phyloP scores from a whole-genome alignment of 1,139 yeast species.

The Zygosaccharomyces sapae region DNA sequence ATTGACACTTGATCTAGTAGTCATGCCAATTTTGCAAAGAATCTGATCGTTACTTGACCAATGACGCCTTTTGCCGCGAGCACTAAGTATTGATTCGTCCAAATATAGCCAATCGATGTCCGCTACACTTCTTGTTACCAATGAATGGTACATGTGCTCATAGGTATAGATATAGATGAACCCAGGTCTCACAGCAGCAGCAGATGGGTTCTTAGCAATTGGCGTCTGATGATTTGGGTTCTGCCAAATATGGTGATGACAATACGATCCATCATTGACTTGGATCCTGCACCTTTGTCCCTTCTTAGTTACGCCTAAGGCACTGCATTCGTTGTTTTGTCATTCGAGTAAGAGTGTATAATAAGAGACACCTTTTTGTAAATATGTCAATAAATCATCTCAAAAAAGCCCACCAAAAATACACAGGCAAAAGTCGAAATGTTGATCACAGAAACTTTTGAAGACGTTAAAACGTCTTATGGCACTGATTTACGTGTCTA shows the following conservation, averaged over 20 bases:
- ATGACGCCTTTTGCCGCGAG: constrained; percentile 10
- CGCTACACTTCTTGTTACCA: constrained; percentile 9
- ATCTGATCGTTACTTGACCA: constrained; percentile 27
- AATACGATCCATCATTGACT: constrained; percentile 12
- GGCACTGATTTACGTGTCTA: constrained; percentile 67
- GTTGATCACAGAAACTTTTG: constrained; percentile 64
- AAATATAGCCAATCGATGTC: constrained; percentile 26
- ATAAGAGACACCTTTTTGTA: neutral
- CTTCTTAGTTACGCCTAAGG: constrained; percentile 31
- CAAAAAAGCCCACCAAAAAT: neutral
- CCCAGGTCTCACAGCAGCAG: constrained; percentile 17
- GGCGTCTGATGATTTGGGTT: constrained; percentile 8
- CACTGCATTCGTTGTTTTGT: constrained; percentile 13
- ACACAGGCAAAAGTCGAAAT: constrained; percentile 35
- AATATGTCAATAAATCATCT: neutral
- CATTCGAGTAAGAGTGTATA: neutral
- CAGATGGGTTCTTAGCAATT: neutral
- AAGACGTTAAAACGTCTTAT: constrained; percentile 61
- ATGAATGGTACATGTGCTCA: constrained; percentile 23
- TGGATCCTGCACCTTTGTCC: constrained; percentile 23
- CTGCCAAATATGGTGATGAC: constrained; percentile 22
- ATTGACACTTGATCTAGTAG: constrained; percentile 26
- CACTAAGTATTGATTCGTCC: constrained; percentile 24
- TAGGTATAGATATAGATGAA: constrained; percentile 34
- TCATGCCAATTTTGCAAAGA: constrained; percentile 34